These are phyloP conservation scores for Lipomyces lipofer DNA, from an alignment of 805 yeast species.

Conservation along the genomic window DNA sequence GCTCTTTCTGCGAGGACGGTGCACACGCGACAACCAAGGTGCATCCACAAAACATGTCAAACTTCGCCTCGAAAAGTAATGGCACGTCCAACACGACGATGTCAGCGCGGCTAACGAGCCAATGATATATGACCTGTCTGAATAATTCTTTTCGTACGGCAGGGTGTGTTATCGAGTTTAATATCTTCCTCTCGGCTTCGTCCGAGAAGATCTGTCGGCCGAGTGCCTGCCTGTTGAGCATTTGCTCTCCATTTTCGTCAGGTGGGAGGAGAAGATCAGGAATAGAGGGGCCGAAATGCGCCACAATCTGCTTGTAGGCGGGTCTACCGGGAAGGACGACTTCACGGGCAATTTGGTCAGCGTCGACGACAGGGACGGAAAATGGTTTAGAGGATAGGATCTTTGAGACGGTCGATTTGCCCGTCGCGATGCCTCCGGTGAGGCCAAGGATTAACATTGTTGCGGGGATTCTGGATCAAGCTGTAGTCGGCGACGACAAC, in stretches of 20 bases:
- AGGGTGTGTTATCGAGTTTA: constrained; percentile 85
- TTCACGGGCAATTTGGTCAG: constrained; percentile 83
- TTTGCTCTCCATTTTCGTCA: constrained; percentile 30
- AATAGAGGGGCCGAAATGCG: constrained; percentile 56
- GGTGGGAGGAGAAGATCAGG: constrained; percentile 45
- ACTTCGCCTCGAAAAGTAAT: constrained; percentile 74
- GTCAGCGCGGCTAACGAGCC: constrained; percentile 52
- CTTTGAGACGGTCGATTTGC: constrained; percentile 85
- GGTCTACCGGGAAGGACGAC: constrained; percentile 78
- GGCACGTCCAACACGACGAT: constrained; percentile 88
- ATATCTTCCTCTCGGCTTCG: constrained; percentile 53
- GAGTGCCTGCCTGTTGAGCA: constrained; percentile 68
- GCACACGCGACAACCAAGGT: constrained; percentile 68
- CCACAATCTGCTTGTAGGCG: constrained; percentile 67
- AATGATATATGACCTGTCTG: constrained; percentile 55
- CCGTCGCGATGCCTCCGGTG: constrained; percentile 98
- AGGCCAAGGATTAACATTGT: constrained; percentile 85
- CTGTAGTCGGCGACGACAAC: too few relatives aligned
- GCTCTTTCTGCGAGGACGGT: constrained; percentile 55
- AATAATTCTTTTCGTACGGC: constrained; percentile 72
- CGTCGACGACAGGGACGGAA: constrained; percentile 70
- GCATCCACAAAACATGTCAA: constrained; percentile 69
- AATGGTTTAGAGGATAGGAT: constrained; percentile 46
- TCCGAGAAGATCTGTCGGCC: constrained; percentile 74
- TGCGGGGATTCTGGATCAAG: too few relatives aligned